A percentile compares a stretch with the other conserved stretches of the same genome.
Evolutionary conservation across 257 asterid genomes (phyloP).

Genomic region (Nicotiana undulata): DNA sequence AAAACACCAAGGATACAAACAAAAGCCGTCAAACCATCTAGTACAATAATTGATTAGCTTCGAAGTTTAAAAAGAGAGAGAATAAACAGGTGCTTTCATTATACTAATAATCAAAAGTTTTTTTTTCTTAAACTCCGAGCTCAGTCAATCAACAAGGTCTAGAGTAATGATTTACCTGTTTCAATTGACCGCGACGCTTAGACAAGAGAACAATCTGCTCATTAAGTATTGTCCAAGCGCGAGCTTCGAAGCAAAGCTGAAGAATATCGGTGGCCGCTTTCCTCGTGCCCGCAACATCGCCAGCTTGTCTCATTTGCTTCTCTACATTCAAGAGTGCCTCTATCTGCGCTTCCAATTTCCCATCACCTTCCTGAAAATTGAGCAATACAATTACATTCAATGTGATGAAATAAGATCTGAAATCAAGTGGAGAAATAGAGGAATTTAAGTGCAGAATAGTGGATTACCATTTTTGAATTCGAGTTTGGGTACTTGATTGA

Average conservation of each 20-base stretch:
- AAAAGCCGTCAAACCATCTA: neutral
- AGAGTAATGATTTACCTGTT: constrained; percentile 43
- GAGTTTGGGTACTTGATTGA: neutral
- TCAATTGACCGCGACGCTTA: constrained; percentile 94
- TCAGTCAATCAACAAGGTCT: too few relatives aligned
- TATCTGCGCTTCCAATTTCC: constrained; percentile 60
- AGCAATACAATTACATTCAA: neutral
- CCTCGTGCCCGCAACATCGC: constrained; percentile 82
- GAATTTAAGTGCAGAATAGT: neutral
- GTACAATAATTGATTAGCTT: neutral
- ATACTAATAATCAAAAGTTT: too few relatives aligned
- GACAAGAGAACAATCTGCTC: constrained; percentile 85
- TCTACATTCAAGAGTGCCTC: constrained; percentile 78
- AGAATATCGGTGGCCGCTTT: constrained; percentile 83
- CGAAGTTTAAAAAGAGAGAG: neutral
- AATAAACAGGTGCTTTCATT: neutral
- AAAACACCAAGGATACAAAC: neutral
- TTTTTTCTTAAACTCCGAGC: too few relatives aligned
- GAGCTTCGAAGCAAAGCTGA: constrained; percentile 85
- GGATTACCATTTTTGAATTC: neutral
- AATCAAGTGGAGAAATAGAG: neutral
- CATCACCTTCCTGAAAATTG: constrained; percentile 56
- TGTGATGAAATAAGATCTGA: neutral
- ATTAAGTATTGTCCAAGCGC: constrained; percentile 67
- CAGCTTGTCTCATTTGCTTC: constrained; percentile 89